Evolutionary conservation across 192 early-diverging fungal genomes (phyloP).

Genomic region (Coemansia sp.): DNA sequence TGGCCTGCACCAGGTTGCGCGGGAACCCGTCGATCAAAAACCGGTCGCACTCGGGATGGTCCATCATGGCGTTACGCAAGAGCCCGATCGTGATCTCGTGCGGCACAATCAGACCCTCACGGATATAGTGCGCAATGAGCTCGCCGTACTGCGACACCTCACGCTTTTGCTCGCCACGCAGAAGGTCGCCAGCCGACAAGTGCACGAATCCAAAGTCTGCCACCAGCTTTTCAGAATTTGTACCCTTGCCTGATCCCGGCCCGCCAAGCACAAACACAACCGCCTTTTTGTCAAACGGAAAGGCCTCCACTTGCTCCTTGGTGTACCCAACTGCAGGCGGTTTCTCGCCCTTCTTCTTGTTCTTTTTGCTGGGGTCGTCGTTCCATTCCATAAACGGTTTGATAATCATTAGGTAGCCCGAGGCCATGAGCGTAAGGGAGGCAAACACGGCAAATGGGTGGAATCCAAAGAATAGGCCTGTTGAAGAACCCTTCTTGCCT

Average conservation of each 20-base stretch:
- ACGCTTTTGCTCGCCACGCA: constrained; percentile 87
- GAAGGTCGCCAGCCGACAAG: constrained; percentile 92
- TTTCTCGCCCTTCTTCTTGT: constrained; percentile 1
- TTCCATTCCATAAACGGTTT: constrained; percentile 39
- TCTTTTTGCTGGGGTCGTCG: constrained; percentile 1
- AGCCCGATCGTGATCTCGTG: constrained; percentile 92
- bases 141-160: constrained; percentile 81
- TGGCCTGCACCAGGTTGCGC: constrained; percentile 86
- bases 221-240: constrained; percentile 86
- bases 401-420: constrained; percentile 29
- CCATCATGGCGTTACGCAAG: constrained; percentile 85
- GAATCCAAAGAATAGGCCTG: constrained; percentile 19
- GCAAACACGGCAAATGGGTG: constrained; percentile 31
- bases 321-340: constrained; percentile 7
- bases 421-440: constrained; percentile 15
- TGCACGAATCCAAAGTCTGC: constrained; percentile 92
- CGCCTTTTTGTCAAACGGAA: constrained; percentile 58
- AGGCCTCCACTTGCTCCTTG: constrained; percentile 18
- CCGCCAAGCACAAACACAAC: constrained; percentile 90
- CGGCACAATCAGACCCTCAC: constrained; percentile 93
- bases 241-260: constrained; percentile 92
- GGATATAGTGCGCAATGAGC: constrained; percentile 88
- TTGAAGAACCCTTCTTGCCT: not conserved
- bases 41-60: constrained; percentile 57
- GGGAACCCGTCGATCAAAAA: constrained; percentile 99